Conservation (phyloP, 2,329 filamentous ascomycete genomes). For the Sphaerulina musiva region DNA sequence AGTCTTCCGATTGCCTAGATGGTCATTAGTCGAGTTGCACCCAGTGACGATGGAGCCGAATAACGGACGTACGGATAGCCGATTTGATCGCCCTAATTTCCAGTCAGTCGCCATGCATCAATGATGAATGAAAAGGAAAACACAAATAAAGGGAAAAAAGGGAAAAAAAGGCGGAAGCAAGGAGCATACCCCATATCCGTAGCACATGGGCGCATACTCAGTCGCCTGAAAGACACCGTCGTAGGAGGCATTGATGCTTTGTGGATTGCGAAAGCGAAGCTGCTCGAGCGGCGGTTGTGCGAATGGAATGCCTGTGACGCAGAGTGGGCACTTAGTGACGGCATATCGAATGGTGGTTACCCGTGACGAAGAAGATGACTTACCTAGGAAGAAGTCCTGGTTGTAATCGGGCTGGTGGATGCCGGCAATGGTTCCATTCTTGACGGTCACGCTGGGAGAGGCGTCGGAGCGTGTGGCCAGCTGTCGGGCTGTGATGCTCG, state of each 20-base stretch:
- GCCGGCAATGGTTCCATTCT: constrained; percentile 42
- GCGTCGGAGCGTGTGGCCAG: neutral
- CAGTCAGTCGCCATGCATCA: neutral
- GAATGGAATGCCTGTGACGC: constrained; percentile 33
- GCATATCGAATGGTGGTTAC: neutral
- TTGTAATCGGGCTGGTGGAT: constrained; percentile 37
- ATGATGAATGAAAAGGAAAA: neutral
- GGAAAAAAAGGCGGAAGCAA: too few relatives aligned
- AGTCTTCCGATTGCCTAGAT: constrained; percentile 46
- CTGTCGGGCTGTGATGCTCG: neutral
- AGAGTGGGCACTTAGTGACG: neutral
- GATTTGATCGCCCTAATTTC: constrained; percentile 23
- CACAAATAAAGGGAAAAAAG: neutral
- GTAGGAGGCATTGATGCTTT: constrained; percentile 35
- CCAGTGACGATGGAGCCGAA: neutral
- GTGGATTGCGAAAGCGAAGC: constrained; percentile 32
- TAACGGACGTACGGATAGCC: constrained; percentile 26
- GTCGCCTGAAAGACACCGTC: constrained; percentile 37
- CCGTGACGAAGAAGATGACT: neutral
- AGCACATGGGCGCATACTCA: constrained; percentile 39
- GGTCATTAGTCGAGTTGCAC: neutral
- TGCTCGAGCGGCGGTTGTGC: constrained; percentile 33
- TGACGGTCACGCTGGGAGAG: constrained; percentile 34
- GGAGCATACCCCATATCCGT: constrained; percentile 34
- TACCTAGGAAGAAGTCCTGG: constrained; percentile 42